These are phyloP conservation scores for Avena insularis DNA, from an alignment of 176 grass and related monocot species.

Conservation along the genomic window DNA sequence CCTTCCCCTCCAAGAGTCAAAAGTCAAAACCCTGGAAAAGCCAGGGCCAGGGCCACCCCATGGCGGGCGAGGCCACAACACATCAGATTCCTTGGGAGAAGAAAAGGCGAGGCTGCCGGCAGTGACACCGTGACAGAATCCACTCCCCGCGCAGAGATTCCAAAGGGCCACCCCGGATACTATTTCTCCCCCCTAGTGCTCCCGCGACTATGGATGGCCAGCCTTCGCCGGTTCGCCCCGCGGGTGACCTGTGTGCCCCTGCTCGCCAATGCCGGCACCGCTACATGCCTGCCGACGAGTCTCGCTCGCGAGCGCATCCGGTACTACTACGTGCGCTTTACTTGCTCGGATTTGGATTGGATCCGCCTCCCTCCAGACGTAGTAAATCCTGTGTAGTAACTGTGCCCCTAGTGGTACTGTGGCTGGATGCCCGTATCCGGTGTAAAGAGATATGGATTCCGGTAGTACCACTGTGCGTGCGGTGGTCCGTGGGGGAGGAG, in stretches of 20 bases:
- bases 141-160: conserved; percentile 55
- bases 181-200: conserved; percentile 43
- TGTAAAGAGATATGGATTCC: conserved; percentile 36
- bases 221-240: not conserved
- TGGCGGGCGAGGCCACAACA: not conserved
- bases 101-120: not conserved
- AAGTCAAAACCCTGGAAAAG: conserved; percentile 48
- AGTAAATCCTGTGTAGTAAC: not conserved
- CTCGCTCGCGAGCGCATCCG: not conserved
- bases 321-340: not conserved
- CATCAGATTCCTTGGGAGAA: conserved; percentile 40
- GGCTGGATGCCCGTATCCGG: conserved; percentile 2
- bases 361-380: not conserved
- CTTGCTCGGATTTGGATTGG: not conserved
- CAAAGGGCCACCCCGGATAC: conserved; percentile 53
- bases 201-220: conserved; percentile 59
- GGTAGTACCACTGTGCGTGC: not conserved
- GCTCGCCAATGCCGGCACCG: conserved; percentile 5
- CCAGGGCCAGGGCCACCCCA: not conserved
- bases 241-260: not conserved
- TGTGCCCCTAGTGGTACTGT: not conserved
- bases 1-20: conserved; percentile 36
- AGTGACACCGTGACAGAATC: conserved; percentile 52
- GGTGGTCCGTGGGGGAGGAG: not conserved
- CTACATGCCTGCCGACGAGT: conserved; percentile 27